Evolutionary conservation across 371 early-diverging fungal species (phyloP).

Genomic region (Ecytonucleospora hepatopenaei): DNA sequence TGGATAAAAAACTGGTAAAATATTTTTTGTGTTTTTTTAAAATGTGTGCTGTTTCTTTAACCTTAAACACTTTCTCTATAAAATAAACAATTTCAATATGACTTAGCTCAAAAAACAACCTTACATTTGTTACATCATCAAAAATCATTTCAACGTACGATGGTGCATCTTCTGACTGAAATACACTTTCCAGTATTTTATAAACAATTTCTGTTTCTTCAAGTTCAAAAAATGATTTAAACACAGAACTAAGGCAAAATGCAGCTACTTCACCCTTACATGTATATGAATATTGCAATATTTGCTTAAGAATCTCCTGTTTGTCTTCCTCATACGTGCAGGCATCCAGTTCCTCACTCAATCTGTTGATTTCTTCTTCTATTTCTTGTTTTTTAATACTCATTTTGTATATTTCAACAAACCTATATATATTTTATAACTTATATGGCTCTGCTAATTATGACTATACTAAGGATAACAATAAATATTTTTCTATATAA

Average conservation of each 20-base stretch:
- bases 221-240: background rate
- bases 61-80: background rate
- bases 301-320: background rate
- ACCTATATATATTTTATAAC: too few relatives aligned
- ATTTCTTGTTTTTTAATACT: background rate
- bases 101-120: background rate
- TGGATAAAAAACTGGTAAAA: too few relatives aligned
- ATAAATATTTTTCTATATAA: too few relatives aligned
- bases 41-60: too few relatives aligned
- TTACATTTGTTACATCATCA: background rate
- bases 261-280: background rate
- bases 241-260: constrained; percentile 2
- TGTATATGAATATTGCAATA: background rate
- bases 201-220: background rate
- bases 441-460: too few relatives aligned
- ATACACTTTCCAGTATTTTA: constrained; percentile 1
- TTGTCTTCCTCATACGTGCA: constrained; percentile 5
- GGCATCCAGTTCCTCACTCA: background rate
- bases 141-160: background rate
- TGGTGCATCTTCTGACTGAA: background rate
- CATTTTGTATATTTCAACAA: too few relatives aligned
- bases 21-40: too few relatives aligned
- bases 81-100: background rate
- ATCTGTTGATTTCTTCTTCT: background rate
- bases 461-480: too few relatives aligned